Evolutionary conservation across 257 asterid species (phyloP).

Genomic region (Solanum sitiens): DNA sequence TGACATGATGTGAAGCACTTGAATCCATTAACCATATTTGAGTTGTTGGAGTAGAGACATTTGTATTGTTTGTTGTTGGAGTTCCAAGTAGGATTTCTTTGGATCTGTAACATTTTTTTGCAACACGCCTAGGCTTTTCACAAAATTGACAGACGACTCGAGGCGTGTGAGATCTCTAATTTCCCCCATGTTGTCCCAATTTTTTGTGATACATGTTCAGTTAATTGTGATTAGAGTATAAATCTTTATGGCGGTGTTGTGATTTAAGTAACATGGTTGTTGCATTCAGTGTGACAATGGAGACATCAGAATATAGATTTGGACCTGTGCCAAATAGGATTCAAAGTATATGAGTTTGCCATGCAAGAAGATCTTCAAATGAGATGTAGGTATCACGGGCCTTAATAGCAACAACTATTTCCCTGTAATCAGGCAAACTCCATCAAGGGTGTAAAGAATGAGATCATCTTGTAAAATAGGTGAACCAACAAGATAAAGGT

Average conservation of each 20-base stretch:
- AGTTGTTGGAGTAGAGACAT: background rate
- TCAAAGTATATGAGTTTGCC: background rate
- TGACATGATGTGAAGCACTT: background rate
- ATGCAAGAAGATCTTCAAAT: background rate
- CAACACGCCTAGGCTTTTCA: background rate
- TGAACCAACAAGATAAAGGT: background rate
- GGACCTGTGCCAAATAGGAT: background rate
- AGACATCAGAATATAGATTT: background rate
- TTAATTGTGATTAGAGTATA: background rate
- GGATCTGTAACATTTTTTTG: background rate
- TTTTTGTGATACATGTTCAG: background rate
- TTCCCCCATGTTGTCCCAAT: background rate
- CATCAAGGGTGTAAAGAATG: background rate
- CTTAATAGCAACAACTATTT: background rate
- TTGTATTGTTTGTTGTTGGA: background rate
- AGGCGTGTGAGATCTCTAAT: background rate
- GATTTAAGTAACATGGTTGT: background rate
- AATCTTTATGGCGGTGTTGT: background rate
- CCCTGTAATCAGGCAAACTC: background rate
- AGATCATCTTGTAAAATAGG: background rate
- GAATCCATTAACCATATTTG: background rate
- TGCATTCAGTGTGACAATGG: background rate
- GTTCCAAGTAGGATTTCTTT: background rate
- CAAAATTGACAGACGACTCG: background rate
- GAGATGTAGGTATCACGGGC: background rate